phyloP scores from a whole-genome alignment of 2,329 filamentous ascomycete species.

The Ceratocystis papillata region DNA sequence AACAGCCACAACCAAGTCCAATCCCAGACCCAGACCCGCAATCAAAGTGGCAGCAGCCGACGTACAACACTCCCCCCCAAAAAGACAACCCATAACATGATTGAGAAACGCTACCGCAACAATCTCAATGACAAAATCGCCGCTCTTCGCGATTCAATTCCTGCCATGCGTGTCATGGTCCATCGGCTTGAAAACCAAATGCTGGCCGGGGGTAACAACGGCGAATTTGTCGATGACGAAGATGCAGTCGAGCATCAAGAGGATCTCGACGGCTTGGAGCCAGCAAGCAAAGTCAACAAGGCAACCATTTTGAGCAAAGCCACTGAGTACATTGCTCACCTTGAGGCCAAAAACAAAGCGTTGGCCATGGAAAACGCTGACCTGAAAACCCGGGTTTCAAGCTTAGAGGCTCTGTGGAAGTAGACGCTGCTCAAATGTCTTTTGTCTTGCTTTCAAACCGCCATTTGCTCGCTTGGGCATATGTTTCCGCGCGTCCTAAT shows the following conservation, averaged over 20 bases:
- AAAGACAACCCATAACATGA: constrained; percentile 76
- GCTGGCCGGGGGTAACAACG: constrained; percentile 24
- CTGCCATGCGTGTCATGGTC: constrained; percentile 34
- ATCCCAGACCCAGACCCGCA: neutral
- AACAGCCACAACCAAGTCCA: neutral
- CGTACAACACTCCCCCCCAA: constrained; percentile 35
- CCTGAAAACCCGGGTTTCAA: constrained; percentile 30
- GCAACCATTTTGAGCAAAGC: constrained; percentile 36
- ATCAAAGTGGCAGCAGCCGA: neutral
- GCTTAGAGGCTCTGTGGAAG: constrained; percentile 26
- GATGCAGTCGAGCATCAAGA: constrained; percentile 24
- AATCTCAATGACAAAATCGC: constrained; percentile 78
- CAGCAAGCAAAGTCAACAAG: constrained; percentile 36
- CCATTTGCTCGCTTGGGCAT: neutral
- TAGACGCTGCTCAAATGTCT: neutral
- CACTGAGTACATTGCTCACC: constrained; percentile 33
- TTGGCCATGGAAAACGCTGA: constrained; percentile 31
- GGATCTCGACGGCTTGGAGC: constrained; percentile 30
- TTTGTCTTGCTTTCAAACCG: neutral
- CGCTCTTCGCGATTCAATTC: constrained; percentile 60
- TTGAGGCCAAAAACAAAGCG: constrained; percentile 32
- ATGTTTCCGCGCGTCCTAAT: neutral
- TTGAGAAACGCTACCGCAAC: constrained; percentile 73
- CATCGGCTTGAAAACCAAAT: constrained; percentile 23
- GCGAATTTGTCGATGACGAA: constrained; percentile 23